These are phyloP conservation scores for Saccharomycopsis capsularis DNA, from an alignment of 805 yeast species.

Conservation along the genomic window DNA sequence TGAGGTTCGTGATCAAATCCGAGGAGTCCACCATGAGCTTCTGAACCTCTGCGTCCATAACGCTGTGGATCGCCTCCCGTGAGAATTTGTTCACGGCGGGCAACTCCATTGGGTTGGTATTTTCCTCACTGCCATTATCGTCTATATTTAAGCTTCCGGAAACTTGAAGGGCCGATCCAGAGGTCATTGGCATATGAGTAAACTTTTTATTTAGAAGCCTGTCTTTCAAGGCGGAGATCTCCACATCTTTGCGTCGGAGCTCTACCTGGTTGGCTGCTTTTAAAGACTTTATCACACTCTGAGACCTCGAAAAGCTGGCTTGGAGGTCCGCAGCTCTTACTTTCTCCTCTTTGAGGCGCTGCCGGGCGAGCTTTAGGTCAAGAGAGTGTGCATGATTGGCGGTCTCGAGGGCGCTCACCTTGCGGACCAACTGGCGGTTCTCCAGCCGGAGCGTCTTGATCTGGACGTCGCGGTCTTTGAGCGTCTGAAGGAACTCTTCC, in stretches of 20 bases:
- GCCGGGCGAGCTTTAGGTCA: neutral
- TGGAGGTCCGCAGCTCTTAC: neutral
- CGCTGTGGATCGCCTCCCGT: neutral
- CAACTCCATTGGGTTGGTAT: neutral
- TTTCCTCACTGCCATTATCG: neutral
- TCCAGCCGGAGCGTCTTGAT: slow-evolving; percentile 2
- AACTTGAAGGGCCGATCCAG: too few relatives aligned
- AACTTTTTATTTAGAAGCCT: slow-evolving; percentile 10
- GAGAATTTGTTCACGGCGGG: slow-evolving; percentile 3
- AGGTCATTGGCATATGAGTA: neutral
- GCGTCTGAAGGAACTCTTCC: neutral
- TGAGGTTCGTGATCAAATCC: slow-evolving; percentile 16
- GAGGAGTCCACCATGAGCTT: slow-evolving; percentile 18
- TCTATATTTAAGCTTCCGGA: neutral
- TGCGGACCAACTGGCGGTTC: neutral
- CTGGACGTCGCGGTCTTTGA: slow-evolving; percentile 5
- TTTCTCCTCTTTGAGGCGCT: neutral
- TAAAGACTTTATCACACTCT: slow-evolving; percentile 3
- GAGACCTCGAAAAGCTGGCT: neutral
- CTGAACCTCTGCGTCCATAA: slow-evolving; percentile 16
- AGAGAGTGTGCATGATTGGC: neutral
- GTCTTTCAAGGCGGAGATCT: slow-evolving; percentile 15
- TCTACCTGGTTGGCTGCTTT: slow-evolving; percentile 9
- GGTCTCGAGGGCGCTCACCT: neutral
- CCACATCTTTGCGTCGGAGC: slow-evolving; percentile 17